Base-by-base conservation (phyloP, 192 early-diverging fungal genomes). In the Backusella morwellensis region DNA sequence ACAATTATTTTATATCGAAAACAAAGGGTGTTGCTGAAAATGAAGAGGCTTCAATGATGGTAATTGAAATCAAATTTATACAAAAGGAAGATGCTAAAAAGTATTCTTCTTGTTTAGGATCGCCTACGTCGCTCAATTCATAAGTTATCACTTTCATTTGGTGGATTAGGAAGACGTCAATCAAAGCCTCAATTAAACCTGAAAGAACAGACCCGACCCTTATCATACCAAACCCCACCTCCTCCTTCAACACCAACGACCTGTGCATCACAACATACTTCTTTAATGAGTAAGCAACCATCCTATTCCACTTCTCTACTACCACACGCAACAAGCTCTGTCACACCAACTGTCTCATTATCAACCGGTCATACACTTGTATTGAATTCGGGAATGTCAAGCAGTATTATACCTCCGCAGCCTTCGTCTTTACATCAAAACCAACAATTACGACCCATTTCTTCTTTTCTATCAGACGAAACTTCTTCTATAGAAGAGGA, bases 1-100 rank as follows among this genome's bases (percentile, higher is more conserved):
- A 84, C 4, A 83, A 87, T 32, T 87, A 90, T 38, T 92, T 90
- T 23, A 88, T 84, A 15, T n/a, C 42, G n/a, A 90, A 93, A 4
- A 89, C 91, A 21, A 95, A 96, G 40, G 95, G 97, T 75, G 87
- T 97, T 4, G 2, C 59, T 38, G 36, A n/a, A 56, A 89, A 89
- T 29, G 81, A 86, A 21, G 90, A 93, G 8, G 85, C 92, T 3
- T 90, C 89, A 6, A 81, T 92, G 26, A 90, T 91, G 74, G 92
- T 93, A 76, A 85, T 8, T 42, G 12, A 7, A 40, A 19, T 32
- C 32, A 32, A 32, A 32, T 32, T 32, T 32, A 32, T 32, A 32
- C 2, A 32, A 32, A 32, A 32, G 1, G 29, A 32, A 32, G 2
- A 32, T 32, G 32, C 3, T 32, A 3, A 32, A 32, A 32, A 32